These are phyloP conservation scores for Rhizoctonia solani DNA, from an alignment of 1,284 basidiomycete genomes.

Conservation along the genomic window DNA sequence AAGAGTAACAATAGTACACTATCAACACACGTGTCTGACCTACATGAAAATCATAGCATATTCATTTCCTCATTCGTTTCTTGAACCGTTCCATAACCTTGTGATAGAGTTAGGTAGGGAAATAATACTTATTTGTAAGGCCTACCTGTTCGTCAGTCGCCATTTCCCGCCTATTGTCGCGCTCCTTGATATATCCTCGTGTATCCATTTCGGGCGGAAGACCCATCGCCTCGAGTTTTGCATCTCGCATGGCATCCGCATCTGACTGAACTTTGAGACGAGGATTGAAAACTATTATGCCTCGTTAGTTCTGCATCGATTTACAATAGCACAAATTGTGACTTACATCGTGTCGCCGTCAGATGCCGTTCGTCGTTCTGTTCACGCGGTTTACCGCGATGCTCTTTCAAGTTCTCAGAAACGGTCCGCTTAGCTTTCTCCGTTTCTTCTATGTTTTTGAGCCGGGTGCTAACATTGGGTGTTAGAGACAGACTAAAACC, in stretches of 20 bases:
- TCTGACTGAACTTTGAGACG: constrained; percentile 79
- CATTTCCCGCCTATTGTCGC: constrained; percentile 54
- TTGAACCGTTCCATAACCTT: constrained; percentile 88
- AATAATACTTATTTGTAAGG: constrained; percentile 38
- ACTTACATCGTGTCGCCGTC: constrained; percentile 81
- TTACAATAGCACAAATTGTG: background rate
- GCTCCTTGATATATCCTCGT: constrained; percentile 56
- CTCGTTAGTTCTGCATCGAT: no score
- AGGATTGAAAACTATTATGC: constrained; percentile 89
- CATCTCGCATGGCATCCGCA: constrained; percentile 81
- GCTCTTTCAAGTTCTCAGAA: constrained; percentile 68
- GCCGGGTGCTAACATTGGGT: constrained; percentile 61
- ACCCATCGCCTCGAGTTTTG: constrained; percentile 80
- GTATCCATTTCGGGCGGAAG: constrained; percentile 57
- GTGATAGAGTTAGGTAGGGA: background rate
- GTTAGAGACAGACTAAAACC: background rate
- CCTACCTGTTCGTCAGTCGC: constrained; percentile 89
- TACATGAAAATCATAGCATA: background rate
- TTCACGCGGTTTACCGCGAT: constrained; percentile 49
- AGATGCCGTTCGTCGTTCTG: constrained; percentile 77
- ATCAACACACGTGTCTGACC: background rate
- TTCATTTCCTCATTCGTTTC: constrained; percentile 63
- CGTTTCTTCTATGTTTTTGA: constrained; percentile 95
- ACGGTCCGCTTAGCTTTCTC: constrained; percentile 91
- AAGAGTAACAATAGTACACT: constrained; percentile 13